phyloP scores from a whole-genome alignment of 2,329 filamentous ascomycete species.

The Mollisiaceae sp. region DNA sequence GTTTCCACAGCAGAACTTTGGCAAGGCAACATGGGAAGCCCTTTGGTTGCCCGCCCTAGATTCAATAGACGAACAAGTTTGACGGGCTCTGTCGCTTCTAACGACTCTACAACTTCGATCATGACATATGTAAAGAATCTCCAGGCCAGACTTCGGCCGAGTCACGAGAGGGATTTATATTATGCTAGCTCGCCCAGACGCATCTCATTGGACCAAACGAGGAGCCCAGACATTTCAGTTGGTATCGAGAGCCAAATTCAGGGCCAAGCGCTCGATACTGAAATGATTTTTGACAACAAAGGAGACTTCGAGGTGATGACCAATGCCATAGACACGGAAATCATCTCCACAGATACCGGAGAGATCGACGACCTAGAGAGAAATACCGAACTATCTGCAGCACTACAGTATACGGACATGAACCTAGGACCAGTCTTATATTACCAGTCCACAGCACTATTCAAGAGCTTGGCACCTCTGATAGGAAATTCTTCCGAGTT shows the following conservation, averaged over 20 bases:
- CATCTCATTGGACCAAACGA: background rate
- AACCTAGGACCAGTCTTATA: background rate
- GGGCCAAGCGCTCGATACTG: background rate
- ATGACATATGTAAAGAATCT: background rate
- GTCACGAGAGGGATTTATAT: background rate
- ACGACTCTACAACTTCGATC: background rate
- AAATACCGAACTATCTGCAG: background rate
- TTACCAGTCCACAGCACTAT: background rate
- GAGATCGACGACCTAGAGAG: background rate
- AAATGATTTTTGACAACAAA: background rate
- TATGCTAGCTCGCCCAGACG: background rate
- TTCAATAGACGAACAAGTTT: constrained; percentile 1
- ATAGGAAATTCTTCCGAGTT: background rate
- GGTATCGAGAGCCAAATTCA: background rate
- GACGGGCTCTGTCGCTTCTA: background rate
- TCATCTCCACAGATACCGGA: background rate
- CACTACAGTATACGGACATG: background rate
- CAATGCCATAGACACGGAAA: background rate
- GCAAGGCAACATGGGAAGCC: background rate
- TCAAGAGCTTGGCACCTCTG: constrained; percentile 1
- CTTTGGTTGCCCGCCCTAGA: background rate
- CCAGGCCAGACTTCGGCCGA: background rate
- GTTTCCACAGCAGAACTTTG: background rate
- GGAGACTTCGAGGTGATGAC: background rate
- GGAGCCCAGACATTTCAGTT: background rate